phyloP scores from a whole-genome alignment of 1,284 basidiomycete species.

The Vanrija sp. region DNA sequence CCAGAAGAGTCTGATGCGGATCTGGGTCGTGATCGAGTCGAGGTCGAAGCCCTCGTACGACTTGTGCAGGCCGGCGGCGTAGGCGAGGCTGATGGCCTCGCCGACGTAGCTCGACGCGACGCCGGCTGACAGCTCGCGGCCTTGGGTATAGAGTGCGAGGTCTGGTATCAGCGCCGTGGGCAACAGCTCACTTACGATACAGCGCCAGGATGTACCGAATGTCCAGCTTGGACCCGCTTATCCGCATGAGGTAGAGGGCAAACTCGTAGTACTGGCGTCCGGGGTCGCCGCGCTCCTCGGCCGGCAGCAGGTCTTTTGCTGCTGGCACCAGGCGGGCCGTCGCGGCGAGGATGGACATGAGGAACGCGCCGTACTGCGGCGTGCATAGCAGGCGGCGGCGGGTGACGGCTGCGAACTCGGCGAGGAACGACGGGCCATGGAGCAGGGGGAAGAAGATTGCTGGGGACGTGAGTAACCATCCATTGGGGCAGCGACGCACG shows the following conservation, averaged over 20 bases:
- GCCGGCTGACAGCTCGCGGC: constrained; percentile 4
- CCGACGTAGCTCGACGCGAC: constrained; percentile 10
- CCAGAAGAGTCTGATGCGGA: constrained; percentile 14
- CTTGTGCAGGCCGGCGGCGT: constrained; percentile 12
- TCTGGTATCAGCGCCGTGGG: neutral
- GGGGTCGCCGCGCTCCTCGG: neutral
- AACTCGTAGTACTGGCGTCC: constrained; percentile 13
- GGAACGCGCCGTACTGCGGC: constrained; percentile 12
- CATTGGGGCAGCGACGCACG: constrained; percentile 1
- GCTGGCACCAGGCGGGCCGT: constrained; percentile 11
- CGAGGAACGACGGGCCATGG: constrained; percentile 11
- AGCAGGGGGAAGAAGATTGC: constrained; percentile 16
- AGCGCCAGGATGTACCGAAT: constrained; percentile 13
- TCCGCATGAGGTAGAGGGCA: constrained; percentile 11
- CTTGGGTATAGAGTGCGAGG: constrained; percentile 8
- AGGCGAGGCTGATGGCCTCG: constrained; percentile 12
- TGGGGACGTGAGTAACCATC: neutral
- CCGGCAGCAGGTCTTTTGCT: constrained; percentile 1
- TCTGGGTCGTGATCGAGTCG: constrained; percentile 14
- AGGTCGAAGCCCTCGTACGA: constrained; percentile 10
- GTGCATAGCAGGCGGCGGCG: constrained; percentile 12
- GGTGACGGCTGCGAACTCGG: constrained; percentile 13
- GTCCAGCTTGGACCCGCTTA: constrained; percentile 15
- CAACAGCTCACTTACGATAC: constrained; percentile 7
- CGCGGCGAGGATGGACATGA: constrained; percentile 14